A percentile compares a stretch with the other conserved stretches of the same genome.
These are phyloP conservation scores for Catenaria anguillulae DNA, from an alignment of 371 early-diverging fungal species.

Conservation along the genomic window DNA sequence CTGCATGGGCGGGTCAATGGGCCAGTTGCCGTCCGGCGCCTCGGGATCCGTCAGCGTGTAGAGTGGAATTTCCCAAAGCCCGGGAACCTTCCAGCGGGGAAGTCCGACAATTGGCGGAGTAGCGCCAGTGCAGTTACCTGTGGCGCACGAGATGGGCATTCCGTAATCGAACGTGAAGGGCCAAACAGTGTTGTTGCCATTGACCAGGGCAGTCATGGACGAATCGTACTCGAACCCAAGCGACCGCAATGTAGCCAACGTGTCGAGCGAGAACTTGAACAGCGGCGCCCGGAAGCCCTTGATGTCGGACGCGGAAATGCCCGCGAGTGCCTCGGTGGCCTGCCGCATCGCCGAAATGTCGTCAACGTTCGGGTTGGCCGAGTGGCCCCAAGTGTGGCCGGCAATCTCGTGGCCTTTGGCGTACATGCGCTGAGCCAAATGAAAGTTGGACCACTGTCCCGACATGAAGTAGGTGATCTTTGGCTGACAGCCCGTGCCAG, in stretches of 20 bases:
- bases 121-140: constrained; percentile 13
- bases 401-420: constrained; percentile 21
- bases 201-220: constrained; percentile 11
- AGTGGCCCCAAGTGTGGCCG: constrained; percentile 12
- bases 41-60: neutral
- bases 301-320: constrained; percentile 11
- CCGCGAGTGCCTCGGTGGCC: neutral
- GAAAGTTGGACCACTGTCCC: constrained; percentile 13
- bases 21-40: constrained; percentile 14
- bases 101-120: constrained; percentile 4
- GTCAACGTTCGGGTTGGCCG: constrained; percentile 6
- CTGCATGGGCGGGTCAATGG: constrained; percentile 13
- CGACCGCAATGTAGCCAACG: constrained; percentile 9
- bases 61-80: constrained; percentile 21
- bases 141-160: constrained; percentile 2
- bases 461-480: constrained; percentile 13
- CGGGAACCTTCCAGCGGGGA: constrained; percentile 8
- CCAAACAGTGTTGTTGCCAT: constrained; percentile 11
- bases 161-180: constrained; percentile 21
- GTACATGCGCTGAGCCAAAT: constrained; percentile 13
- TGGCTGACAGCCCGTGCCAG: neutral
- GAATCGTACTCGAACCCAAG: constrained; percentile 18
- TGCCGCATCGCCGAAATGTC: constrained; percentile 5
- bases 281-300: constrained; percentile 16
- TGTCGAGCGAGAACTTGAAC: constrained; percentile 10